Conservation (phyloP, 352 stramenopile genomes). For the Phytophthora citricola region DNA sequence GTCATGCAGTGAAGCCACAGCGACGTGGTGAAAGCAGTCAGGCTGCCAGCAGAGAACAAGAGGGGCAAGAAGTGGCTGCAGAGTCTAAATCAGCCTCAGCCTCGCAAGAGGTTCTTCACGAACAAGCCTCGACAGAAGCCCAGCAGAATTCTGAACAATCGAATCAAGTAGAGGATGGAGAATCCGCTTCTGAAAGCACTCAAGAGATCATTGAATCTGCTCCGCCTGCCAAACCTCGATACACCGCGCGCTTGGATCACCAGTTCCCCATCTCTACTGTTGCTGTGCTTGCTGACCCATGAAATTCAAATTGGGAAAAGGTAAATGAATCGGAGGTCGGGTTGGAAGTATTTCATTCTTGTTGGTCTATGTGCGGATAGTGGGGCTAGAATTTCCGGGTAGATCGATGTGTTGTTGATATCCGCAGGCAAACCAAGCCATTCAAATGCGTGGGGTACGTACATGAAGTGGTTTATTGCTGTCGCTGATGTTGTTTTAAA, state of each 20-base stretch:
- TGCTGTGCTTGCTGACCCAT: slow-evolving; percentile 63
- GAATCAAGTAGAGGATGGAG: slow-evolving; percentile 11
- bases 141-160: slow-evolving; percentile 7
- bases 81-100: not conserved
- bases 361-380: too few relatives aligned
- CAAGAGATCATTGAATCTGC: not conserved
- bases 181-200: slow-evolving; percentile 1
- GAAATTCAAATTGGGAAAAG: slow-evolving; percentile 8
- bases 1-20: slow-evolving; percentile 40
- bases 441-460: slow-evolving; percentile 5
- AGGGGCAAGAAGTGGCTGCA: slow-evolving; percentile 7
- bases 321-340: slow-evolving; percentile 7
- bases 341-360: slow-evolving; percentile 4
- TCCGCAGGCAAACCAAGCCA: too few relatives aligned
- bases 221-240: slow-evolving; percentile 43
- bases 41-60: not conserved
- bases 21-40: slow-evolving; percentile 8
- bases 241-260: slow-evolving; percentile 61
- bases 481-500: not conserved
- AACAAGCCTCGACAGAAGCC: not conserved
- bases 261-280: slow-evolving; percentile 85
- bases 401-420: too few relatives aligned
- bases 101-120: slow-evolving; percentile 1
- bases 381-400: too few relatives aligned
- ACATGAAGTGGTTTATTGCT: slow-evolving; percentile 4